Evolutionary conservation across 225 moss, liverwort and hornwort species (phyloP), one percentile per base, ranked within the genome.

Genomic region (Marchantia polymorpha): DNA sequence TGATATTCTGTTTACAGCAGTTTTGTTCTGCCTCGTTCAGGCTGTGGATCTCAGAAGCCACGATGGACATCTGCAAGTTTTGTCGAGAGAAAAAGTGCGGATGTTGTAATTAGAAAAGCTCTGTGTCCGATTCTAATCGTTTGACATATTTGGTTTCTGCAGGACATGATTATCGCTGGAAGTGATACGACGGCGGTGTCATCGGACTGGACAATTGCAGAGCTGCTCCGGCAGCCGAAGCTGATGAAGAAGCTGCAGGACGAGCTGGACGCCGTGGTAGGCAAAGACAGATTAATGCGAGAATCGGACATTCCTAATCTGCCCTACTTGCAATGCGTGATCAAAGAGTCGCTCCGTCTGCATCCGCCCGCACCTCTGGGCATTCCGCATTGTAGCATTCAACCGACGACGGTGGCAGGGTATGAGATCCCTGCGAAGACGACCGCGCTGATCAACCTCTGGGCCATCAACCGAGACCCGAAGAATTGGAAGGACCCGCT

Each of bases 141-240:
- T 3, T 65, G 10, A 6, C n/a, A 46, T 46, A 15, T n/a, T 69
- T 69, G 47, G 19, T 54, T 52, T n/a, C n/a, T n/a, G n/a, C 90
- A 96, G 96, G 96, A 96, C 61, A 86, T 96, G 74, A 84, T 96
- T 17, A 90, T 96, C 22, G 96, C 93, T 52, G 96, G 96, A 6
- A 96, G 91, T 58, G 94, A 94, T 78, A 94, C 93, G 52, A 86
- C 89, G 48, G 68, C 94, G 0, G 86, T 88, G 8, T 89, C 91
- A 10, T 77, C 89, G 12, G 92, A 92, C 72, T 96, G 96, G 96
- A 88, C 90, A 12, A 66, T 94, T 14, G 86, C 94, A 0, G 94
- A 94, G 85, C 91, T 96, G 25, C 80, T 94, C 14, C 90, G 90
- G 6, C 91, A 92, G 63, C 96, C 96, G 0, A 8, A 50, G 4